A percentile compares a stretch with the other conserved stretches of the same genome.
phyloP scores from a whole-genome alignment of 306 rosid species.

The Hylodesmum podocarpum region DNA sequence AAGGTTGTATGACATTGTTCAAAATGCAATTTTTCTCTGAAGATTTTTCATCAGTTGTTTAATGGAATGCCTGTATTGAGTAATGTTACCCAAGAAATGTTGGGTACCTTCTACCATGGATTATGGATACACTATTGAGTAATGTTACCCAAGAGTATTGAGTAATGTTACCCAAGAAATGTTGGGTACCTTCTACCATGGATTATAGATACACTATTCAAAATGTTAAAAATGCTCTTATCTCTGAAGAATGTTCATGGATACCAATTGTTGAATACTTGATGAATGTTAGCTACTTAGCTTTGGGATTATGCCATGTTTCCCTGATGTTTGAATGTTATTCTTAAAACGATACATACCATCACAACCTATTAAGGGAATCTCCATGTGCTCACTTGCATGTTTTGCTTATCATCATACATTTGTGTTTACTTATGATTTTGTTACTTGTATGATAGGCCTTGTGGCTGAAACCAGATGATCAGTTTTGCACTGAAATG shows the following conservation, averaged over 20 bases:
- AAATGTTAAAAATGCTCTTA: neutral
- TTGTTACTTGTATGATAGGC: constrained; percentile 59
- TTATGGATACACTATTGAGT: too few relatives aligned
- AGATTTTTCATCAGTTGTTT: neutral
- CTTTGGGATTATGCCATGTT: neutral
- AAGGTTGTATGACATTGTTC: neutral
- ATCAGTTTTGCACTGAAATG: constrained; percentile 95
- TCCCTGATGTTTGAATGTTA: neutral
- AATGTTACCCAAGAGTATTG: too few relatives aligned
- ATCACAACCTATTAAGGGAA: neutral
- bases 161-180: neutral
- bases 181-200: neutral
- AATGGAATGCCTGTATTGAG: neutral
- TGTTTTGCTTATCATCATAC: constrained; percentile 4
- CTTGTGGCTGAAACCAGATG: constrained; percentile 80
- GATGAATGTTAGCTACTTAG: neutral
- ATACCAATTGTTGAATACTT: neutral
- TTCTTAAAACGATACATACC: neutral
- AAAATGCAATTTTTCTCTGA: neutral
- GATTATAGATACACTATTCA: too few relatives aligned
- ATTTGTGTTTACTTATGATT: constrained; percentile 22
- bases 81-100: neutral
- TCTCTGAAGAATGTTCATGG: neutral
- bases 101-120: neutral
- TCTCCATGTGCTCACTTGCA: constrained; percentile 1